Conservation (phyloP, 2,329 filamentous ascomycete genomes). For the Mycosphaerella sp. region DNA sequence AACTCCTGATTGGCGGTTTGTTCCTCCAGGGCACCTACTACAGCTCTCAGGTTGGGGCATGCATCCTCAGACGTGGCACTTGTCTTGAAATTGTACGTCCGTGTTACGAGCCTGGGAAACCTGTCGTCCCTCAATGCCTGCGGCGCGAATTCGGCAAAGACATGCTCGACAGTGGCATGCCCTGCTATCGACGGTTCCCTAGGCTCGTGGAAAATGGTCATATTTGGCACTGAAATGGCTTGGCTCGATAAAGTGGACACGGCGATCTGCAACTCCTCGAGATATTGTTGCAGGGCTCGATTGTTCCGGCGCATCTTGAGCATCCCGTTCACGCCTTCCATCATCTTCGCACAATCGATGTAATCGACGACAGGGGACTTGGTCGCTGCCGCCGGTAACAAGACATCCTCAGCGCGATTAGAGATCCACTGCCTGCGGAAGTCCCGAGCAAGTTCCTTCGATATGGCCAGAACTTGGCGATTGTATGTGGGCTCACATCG, state of each 20-base stretch:
- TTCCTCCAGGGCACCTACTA: no score
- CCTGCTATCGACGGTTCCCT: neutral
- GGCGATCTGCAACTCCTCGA: neutral
- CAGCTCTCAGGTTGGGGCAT: no score
- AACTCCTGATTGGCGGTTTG: no score
- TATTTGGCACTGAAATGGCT: neutral
- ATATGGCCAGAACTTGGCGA: neutral
- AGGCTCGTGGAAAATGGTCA: neutral
- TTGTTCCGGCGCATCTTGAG: slow-evolving; percentile 1
- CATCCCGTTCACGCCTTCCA: neutral
- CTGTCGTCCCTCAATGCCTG: neutral
- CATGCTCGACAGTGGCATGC: slow-evolving; percentile 1
- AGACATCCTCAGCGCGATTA: no score
- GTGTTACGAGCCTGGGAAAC: neutral
- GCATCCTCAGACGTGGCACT: neutral
- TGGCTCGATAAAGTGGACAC: neutral
- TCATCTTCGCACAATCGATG: neutral
- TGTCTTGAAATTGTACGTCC: neutral
- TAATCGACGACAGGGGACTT: neutral
- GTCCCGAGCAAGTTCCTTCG: neutral
- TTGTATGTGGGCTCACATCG: no score
- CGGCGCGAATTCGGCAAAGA: slow-evolving; percentile 2
- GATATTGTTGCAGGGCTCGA: neutral
- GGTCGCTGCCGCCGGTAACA: neutral
- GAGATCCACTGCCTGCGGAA: neutral